Conservation (phyloP, 768 basidiomycete genomes). For the Rhizopogon vinicolor region DNA sequence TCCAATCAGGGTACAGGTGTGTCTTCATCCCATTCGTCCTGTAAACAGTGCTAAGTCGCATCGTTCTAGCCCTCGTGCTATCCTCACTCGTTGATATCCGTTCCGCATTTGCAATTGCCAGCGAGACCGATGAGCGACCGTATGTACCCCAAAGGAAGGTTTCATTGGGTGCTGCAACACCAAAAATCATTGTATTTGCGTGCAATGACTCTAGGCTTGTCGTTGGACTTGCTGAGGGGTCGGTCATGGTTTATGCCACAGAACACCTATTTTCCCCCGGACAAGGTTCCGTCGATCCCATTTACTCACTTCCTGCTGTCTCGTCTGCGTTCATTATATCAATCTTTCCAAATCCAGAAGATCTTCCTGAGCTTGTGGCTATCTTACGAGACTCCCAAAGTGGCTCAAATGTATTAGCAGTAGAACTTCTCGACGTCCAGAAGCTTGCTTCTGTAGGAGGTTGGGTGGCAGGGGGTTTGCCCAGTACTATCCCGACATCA, state of each 20-base stretch:
- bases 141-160: slow-evolving; percentile 54
- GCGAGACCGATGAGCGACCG: slow-evolving; percentile 30
- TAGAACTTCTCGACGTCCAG: slow-evolving; percentile 57
- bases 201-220: slow-evolving; percentile 56
- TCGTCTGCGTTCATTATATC: slow-evolving; percentile 44
- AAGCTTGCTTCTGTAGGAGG: slow-evolving; percentile 42
- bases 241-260: slow-evolving; percentile 57
- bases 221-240: slow-evolving; percentile 54
- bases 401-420: slow-evolving; percentile 34
- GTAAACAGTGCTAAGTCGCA: neutral
- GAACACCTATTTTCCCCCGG: slow-evolving; percentile 44
- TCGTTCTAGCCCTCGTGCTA: slow-evolving; percentile 47
- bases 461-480: slow-evolving; percentile 48
- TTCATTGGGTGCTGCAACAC: slow-evolving; percentile 37
- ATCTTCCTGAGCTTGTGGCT: slow-evolving; percentile 53
- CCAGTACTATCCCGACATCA: slow-evolving; percentile 50
- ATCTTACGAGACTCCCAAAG: slow-evolving; percentile 40
- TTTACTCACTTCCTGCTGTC: slow-evolving; percentile 42
- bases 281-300: slow-evolving; percentile 37
- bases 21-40: slow-evolving; percentile 8
- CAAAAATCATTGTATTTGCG: slow-evolving; percentile 53
- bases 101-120: slow-evolving; percentile 41
- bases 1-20: slow-evolving; percentile 32
- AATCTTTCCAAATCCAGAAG: slow-evolving; percentile 61
- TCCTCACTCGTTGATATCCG: slow-evolving; percentile 63